Percentiles rank a stretch among this genome's conserved stretches.
These are phyloP conservation scores for Blumeria graminis DNA, from an alignment of 2,329 filamentous ascomycete genomes.

Conservation along the genomic window DNA sequence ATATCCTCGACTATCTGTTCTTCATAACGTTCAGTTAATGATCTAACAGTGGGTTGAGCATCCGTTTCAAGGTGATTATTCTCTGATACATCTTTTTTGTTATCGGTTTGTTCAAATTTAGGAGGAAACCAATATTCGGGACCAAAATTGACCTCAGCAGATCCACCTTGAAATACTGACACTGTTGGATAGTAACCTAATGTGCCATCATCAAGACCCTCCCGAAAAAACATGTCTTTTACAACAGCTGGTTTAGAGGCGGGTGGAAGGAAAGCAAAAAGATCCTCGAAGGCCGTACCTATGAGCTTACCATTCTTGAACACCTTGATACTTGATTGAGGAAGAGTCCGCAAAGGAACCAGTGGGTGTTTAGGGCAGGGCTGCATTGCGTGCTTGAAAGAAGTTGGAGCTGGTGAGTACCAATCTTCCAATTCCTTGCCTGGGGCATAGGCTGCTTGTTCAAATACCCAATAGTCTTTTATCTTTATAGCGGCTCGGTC, in stretches of 20 bases:
- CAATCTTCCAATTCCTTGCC: constrained; percentile 73
- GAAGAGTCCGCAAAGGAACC: constrained; percentile 62
- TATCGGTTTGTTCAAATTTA: constrained; percentile 21
- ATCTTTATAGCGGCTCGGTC: constrained; percentile 89
- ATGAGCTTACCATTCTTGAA: constrained; percentile 81
- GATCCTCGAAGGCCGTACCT: constrained; percentile 68
- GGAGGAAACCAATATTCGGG: constrained; percentile 83
- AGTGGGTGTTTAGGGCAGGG: constrained; percentile 50
- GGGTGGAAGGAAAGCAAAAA: constrained; percentile 77
- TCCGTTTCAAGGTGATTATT: constrained; percentile 14
- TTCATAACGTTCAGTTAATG: constrained; percentile 56
- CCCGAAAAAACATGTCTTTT: constrained; percentile 47
- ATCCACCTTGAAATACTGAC: constrained; percentile 74
- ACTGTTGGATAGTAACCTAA: constrained; percentile 89
- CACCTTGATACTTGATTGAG: constrained; percentile 62
- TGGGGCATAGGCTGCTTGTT: constrained; percentile 71
- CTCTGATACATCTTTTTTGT: constrained; percentile 25
- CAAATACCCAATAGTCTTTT: constrained; percentile 83
- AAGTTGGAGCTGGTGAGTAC: constrained; percentile 32
- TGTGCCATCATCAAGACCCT: constrained; percentile 82
- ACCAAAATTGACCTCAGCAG: constrained; percentile 83
- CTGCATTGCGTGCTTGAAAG: constrained; percentile 17
- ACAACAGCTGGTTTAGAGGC: constrained; percentile 41
- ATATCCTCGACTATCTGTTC: constrained; percentile 92
- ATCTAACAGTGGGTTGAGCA: constrained; percentile 20